Evolutionary conservation across 1,284 basidiomycete species (phyloP), one percentile per base, ranked within the genome.

Genomic region (Flammula alnicola): DNA sequence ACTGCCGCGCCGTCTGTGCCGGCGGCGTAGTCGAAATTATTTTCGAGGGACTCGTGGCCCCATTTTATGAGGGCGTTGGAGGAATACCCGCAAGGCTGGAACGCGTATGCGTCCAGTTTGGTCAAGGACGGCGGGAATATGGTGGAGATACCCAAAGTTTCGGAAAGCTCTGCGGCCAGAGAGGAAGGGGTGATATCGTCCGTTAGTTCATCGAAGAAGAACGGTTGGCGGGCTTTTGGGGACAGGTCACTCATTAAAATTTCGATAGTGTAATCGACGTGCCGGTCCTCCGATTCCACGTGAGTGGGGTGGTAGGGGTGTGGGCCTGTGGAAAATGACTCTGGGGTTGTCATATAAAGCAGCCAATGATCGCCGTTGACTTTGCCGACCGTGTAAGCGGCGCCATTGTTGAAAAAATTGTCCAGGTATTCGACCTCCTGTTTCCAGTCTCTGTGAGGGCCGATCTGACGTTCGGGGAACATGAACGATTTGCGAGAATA

Each of bases 351-450:
- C 57, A 98, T 81, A 75, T 98, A 99, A 35, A 99, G 84, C 32
- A 99, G 73, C 97, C 97, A 99, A 74, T 99, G 96, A 72, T 98
- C 95, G 44, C 96, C 93, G 69, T 99, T 99, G 73, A 98, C 93
- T 67, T 95, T 96, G 51, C 97, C 97, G 49, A 99, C 89, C 10
- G 93, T 97, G 76, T 99, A 99, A 2, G 95, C 97, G 3, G 93
- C 84, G 42, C 95, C 95, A 58, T 86, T 81, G 44, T 77, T 72
- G 69, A 99, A 98, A 58, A 95, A 86, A 55, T 82, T 82, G 68
- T 99, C 96, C 44, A 99, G 80, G 65, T 88, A 97, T 50, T 86
- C 81, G 56, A 98, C 91, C 74, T 99, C 97, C 53, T 92, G 82
- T 59, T 85, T 84, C 97, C 97, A 99, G 67, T 95, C 93, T 55